Evolutionary conservation across 2,329 filamentous ascomycete genomes (phyloP).

Genomic region (Trichoderma sp.): DNA sequence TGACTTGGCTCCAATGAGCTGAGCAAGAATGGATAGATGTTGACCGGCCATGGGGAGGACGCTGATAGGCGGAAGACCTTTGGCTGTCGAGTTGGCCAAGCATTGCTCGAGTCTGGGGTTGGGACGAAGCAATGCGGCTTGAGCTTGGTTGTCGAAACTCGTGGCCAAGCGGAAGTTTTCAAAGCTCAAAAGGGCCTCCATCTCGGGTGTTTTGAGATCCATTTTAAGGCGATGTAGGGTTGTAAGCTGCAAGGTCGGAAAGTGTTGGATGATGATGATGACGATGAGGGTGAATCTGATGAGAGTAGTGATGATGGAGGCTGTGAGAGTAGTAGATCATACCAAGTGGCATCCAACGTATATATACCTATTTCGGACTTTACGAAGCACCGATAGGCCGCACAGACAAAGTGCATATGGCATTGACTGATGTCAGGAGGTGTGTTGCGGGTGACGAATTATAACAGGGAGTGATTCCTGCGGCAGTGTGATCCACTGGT

Average conservation of each 20-base stretch:
- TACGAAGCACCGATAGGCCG: background rate
- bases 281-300: too few relatives aligned
- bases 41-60: background rate
- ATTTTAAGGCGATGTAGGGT: background rate
- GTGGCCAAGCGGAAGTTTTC: background rate
- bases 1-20: background rate
- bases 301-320: background rate
- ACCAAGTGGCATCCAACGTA: background rate
- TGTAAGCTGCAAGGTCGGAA: background rate
- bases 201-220: background rate
- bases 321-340: background rate
- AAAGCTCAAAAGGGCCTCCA: background rate
- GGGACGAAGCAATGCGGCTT: background rate
- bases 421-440: background rate
- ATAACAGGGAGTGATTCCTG: background rate
- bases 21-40: background rate
- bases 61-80: background rate
- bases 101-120: background rate
- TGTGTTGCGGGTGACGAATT: background rate
- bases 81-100: background rate
- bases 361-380: background rate
- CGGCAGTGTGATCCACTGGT: background rate
- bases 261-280: background rate
- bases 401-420: background rate
- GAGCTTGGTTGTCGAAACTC: background rate